Evolutionary conservation across 345 rosid species (phyloP), one percentile per base, ranked within the genome.

Genomic region (Salix koriyanagi): DNA sequence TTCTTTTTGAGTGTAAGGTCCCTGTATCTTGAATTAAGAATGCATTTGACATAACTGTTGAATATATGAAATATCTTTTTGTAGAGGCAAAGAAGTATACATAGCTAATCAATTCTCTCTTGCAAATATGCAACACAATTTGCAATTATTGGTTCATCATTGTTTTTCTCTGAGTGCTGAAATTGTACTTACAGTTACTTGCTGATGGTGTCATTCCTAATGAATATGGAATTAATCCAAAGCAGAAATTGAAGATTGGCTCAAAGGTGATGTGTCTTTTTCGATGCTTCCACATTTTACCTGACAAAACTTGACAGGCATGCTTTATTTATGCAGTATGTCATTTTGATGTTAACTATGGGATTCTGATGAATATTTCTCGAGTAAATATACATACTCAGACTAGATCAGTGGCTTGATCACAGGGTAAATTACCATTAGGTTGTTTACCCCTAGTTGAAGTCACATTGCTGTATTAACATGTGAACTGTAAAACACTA

Each of bases 151-250:
- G 64, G 26, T n/a, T 23, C 11, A 58, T 58, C 28, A 10, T n/a
- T 58, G 64, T 58, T 3, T 23, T 58, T 58, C 28, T 19, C n/a
- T 58, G 13, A 9, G 28, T 58, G 15, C 23, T 58, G 4, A 25
- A 58, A 52, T 75, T 86, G 67, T 84, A 85, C 23, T 83, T 88
- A 83, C 88, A 96, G 98, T 78, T 89, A 79, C 98, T 96, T 67
- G 99, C 99, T 76, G 99, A 96, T 86, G 97, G 98, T 81, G 98
- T 96, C 76, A 92, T 96, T 66, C 99, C 99, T 74, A 96, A 96
- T 74, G 99, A 92, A 86, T 96, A 93, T 76, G 99, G 99, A 71
- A 90, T 96, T 77, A 93, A 96, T 90, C 97, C 99, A 74, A 88
- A 90, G 73, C 97, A 96, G 82, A 96, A 92, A 86, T 85, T 96